Percentiles rank a stretch among this genome's conserved stretches.
Evolutionary conservation across 129 eudicot species (phyloP).

Genomic region (carrot (Daucus carota)): DNA sequence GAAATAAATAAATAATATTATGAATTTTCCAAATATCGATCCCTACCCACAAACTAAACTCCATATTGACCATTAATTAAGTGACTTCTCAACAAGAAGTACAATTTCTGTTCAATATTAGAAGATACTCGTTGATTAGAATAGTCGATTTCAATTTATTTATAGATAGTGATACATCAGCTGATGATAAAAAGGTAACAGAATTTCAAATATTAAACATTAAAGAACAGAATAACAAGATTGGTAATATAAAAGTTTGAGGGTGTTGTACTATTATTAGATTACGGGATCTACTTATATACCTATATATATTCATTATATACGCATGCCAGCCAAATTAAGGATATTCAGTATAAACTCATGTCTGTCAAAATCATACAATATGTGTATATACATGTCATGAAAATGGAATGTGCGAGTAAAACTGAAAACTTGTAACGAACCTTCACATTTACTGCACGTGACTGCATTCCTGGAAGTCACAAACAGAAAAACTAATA

Average conservation of each 20-base stretch:
- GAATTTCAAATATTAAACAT: too few relatives aligned
- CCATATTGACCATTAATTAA: neutral
- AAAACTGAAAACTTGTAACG: slow-evolving; percentile 7
- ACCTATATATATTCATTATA: neutral
- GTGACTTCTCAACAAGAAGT: neutral
- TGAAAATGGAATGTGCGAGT: neutral
- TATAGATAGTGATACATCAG: neutral
- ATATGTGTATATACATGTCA: neutral
- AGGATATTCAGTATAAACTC: too few relatives aligned
- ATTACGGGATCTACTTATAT: neutral
- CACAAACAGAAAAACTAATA: slow-evolving; percentile 18
- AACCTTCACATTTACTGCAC: slow-evolving; percentile 88
- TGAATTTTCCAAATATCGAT: neutral
- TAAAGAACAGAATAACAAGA: neutral
- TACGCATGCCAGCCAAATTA: neutral
- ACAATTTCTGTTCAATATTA: neutral
- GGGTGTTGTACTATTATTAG: neutral
- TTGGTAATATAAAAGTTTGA: neutral
- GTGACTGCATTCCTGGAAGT: slow-evolving; percentile 59
- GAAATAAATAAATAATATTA: neutral
- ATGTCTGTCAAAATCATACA: neutral
- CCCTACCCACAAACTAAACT: neutral
- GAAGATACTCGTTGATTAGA: neutral
- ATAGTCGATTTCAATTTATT: neutral
- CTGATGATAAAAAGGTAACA: neutral